A percentile compares a stretch with the other conserved stretches of the same genome.
Evolutionary conservation across 306 rosid genomes (phyloP).

Genomic region (Cucumis cinereus): DNA sequence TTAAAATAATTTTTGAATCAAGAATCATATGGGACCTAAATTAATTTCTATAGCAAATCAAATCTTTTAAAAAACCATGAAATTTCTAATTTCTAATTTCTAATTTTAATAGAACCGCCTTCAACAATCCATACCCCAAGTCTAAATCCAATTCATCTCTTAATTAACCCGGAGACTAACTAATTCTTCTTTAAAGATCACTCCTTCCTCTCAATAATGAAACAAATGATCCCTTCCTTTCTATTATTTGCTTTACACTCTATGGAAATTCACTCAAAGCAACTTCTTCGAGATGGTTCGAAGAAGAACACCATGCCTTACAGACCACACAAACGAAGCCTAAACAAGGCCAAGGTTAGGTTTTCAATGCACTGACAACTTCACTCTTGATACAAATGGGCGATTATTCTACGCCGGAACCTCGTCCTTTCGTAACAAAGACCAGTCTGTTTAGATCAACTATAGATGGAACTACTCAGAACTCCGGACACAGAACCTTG

Average conservation of each 20-base stretch:
- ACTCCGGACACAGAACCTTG: too few relatives aligned
- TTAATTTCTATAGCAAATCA: too few relatives aligned
- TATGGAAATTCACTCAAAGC: not conserved
- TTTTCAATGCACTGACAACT: conserved; percentile 28
- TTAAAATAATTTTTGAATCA: too few relatives aligned
- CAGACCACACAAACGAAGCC: not conserved
- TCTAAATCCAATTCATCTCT: not conserved
- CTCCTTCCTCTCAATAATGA: not conserved
- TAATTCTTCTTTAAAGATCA: not conserved
- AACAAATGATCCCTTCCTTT: not conserved
- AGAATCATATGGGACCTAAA: too few relatives aligned
- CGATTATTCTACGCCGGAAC: conserved; percentile 30
- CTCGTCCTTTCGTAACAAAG: not conserved
- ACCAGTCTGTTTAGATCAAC: not conserved
- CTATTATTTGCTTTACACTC: not conserved
- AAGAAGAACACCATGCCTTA: not conserved
- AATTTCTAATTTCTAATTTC: too few relatives aligned
- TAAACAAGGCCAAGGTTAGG: conserved; percentile 24
- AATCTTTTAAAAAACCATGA: too few relatives aligned
- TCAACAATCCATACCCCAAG: not conserved
- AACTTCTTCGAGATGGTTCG: not conserved
- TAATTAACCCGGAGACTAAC: not conserved
- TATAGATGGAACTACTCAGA: not conserved
- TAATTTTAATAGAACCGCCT: not conserved
- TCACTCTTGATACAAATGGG: not conserved